Base-by-base conservation (phyloP, 768 basidiomycete species). In the Pulveroboletus sp. region DNA sequence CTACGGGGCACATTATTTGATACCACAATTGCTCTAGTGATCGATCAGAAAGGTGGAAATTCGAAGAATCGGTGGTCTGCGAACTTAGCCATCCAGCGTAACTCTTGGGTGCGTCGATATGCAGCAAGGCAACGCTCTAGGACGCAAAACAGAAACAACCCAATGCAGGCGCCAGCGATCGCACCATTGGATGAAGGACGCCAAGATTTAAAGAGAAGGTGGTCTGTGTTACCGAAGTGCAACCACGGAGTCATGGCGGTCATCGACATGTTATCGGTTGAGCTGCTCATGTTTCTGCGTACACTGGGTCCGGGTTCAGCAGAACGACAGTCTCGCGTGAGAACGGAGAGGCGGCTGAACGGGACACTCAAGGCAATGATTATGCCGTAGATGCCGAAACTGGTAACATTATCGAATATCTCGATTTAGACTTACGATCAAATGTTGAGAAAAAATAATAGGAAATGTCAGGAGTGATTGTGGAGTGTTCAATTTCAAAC, bases 171-270 rank as follows among this genome's bases (percentile, higher is more conserved):
- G 0, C 87, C 91, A 19, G 79, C 80, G 30, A 90, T 78, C 0
- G 85, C 83, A 19, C 86, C 90, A 6, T 71, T 54, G 0, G 88
- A 83, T 3, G 75, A 75, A 0, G 93, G 91, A 6, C 64, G 68
- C 84, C 86, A 87, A 2, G 76, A 68, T 49, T 79, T 56, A 71
- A 93, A 93, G 65, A 80, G 71, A 11, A 91, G 74, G 43, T 72
- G 70, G 54, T 89, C 87, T 0, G 82, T 81, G 0, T 71, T 69
- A 19, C 76, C 75, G 56, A 89, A 85, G 63, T 90, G 89, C 14
- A 91, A 68, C 66, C 77, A 89, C 2, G 85, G 79, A 2, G 71
- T 73, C 86, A 87, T 89, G 85, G 86, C 89, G 73, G 64, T 34
- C 29, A 55, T 60, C 31, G 54, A 58, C 43, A 54, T 54, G 23